Conservation (phyloP, 768 basidiomycete species). For the Pisolithus marmoratus region DNA sequence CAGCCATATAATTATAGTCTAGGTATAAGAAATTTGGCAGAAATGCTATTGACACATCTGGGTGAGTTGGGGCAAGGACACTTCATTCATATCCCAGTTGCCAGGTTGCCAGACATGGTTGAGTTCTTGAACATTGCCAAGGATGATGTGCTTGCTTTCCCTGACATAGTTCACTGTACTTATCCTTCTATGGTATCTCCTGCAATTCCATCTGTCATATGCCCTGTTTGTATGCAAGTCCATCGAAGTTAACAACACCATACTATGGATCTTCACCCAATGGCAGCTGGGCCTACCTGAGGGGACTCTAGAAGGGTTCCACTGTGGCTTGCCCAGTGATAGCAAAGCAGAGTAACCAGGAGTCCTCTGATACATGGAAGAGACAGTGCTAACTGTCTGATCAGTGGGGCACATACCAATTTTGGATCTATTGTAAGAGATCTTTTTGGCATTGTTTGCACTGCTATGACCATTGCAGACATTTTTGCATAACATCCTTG, state of each 20-base stretch:
- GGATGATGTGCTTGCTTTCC: too few species aligned
- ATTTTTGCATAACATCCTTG: conserved; percentile 64
- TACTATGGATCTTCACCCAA: too few species aligned
- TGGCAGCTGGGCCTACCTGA: too few species aligned
- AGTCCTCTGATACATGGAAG: conserved; percentile 35
- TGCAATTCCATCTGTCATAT: conserved; percentile 44
- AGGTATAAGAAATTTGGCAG: conserved; percentile 60
- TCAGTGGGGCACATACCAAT: conserved; percentile 65
- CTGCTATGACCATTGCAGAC: conserved; percentile 12
- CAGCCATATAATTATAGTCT: background rate
- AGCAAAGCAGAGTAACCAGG: conserved; percentile 51
- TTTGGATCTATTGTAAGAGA: conserved; percentile 58
- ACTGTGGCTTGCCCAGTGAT: conserved; percentile 48
- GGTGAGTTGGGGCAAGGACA: conserved; percentile 21
- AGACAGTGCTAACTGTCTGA: conserved; percentile 27
- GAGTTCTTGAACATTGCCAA: conserved; percentile 67
- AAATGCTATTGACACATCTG: conserved; percentile 56
- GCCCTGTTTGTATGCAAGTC: conserved; percentile 56
- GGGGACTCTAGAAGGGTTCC: too few species aligned
- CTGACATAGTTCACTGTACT: conserved; percentile 43
- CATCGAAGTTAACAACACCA: conserved; percentile 45
- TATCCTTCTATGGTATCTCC: conserved; percentile 52
- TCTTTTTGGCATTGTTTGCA: too few species aligned
- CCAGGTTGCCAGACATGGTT: conserved; percentile 38
- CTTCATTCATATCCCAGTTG: background rate